A percentile compares a stretch with the other conserved stretches of the same genome.
Evolutionary conservation across 2,329 filamentous ascomycete genomes (phyloP).

Genomic region (Tolypocladium tropicale): DNA sequence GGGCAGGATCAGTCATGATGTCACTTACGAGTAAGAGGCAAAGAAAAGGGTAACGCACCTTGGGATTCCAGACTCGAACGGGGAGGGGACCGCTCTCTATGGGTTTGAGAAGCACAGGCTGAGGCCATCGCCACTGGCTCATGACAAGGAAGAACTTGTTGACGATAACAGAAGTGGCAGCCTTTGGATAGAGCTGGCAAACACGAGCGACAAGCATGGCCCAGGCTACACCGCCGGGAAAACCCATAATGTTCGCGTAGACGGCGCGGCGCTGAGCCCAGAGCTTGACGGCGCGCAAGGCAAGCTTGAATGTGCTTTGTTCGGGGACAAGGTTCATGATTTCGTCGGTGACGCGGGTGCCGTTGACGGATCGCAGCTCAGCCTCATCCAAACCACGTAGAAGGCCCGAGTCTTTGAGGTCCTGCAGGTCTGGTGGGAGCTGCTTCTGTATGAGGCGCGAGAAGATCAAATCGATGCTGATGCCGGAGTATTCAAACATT

Average conservation of each 20-base stretch:
- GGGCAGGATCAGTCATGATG: slow-evolving; percentile 6
- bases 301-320: slow-evolving; percentile 78
- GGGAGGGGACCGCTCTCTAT: slow-evolving; percentile 75
- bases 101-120: slow-evolving; percentile 80
- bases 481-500: slow-evolving; percentile 83
- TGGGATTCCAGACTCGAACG: slow-evolving; percentile 89
- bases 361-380: slow-evolving; percentile 83
- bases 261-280: slow-evolving; percentile 91
- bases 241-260: slow-evolving; percentile 93
- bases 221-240: slow-evolving; percentile 94
- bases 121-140: slow-evolving; percentile 85
- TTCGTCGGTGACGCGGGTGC: slow-evolving; percentile 87
- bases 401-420: slow-evolving; percentile 73
- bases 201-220: slow-evolving; percentile 94
- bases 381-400: slow-evolving; percentile 78
- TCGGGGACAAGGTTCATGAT: slow-evolving; percentile 85
- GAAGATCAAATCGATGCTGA: slow-evolving; percentile 93
- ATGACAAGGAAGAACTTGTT: slow-evolving; percentile 93
- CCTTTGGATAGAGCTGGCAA: slow-evolving; percentile 91
- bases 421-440: slow-evolving; percentile 55
- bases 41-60: slow-evolving; percentile 38
- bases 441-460: slow-evolving; percentile 63
- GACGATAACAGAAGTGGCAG: slow-evolving; percentile 78
- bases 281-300: slow-evolving; percentile 84
- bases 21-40: background rate